phyloP scores from a whole-genome alignment of 345 rosid genomes.

The Populus simonii region DNA sequence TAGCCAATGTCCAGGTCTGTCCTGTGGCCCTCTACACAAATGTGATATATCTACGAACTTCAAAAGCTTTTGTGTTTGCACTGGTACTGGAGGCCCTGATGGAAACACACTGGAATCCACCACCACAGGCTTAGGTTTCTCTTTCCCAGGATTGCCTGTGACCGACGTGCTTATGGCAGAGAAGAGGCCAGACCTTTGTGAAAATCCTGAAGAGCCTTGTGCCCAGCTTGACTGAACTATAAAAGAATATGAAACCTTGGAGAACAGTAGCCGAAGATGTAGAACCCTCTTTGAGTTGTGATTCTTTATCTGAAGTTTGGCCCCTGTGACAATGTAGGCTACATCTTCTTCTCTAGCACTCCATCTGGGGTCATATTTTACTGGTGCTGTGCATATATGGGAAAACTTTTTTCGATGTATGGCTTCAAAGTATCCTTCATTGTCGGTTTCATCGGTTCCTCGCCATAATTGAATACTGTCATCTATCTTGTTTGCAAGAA shows the following conservation, averaged over 20 bases:
- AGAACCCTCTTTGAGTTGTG: conserved; percentile 64
- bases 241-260: conserved; percentile 46
- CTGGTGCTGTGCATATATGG: conserved; percentile 71
- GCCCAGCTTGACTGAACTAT: conserved; percentile 60
- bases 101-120: conserved; percentile 85
- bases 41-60: conserved; percentile 75
- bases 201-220: conserved; percentile 38
- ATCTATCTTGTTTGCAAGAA: conserved; percentile 53
- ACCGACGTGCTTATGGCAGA: conserved; percentile 67
- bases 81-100: conserved; percentile 79
- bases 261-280: conserved; percentile 68
- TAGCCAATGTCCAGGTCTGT: conserved; percentile 92
- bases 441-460: conserved; percentile 52
- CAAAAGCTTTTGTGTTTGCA: conserved; percentile 58
- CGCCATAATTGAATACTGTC: conserved; percentile 45
- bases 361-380: conserved; percentile 60
- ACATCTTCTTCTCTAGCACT: conserved; percentile 31
- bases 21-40: conserved; percentile 69
- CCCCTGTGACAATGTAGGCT: conserved; percentile 85
- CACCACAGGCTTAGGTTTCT: conserved; percentile 33
- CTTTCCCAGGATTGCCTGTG: conserved; percentile 37
- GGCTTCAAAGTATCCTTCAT: conserved; percentile 51
- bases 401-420: conserved; percentile 58
- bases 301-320: conserved; percentile 69
- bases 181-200: conserved; percentile 69